Percentiles rank a stretch among this genome's conserved stretches.
Conservation (phyloP, 352 stramenopile species). For the Labyrinthula sp. region DNA sequence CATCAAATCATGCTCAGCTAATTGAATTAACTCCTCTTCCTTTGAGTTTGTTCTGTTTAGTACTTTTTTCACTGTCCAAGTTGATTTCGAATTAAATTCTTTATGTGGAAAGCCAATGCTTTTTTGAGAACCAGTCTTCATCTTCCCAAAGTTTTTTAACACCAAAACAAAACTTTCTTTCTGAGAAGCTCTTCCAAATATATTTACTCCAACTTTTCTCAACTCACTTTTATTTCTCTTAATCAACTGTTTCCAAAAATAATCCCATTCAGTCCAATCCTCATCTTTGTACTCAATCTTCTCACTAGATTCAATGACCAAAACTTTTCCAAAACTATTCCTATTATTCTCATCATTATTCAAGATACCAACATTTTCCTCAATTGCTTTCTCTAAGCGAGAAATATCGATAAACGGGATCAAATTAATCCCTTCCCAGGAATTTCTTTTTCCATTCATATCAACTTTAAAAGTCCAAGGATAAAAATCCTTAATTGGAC, state of each 20-base stretch:
- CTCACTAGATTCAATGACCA: too few species aligned
- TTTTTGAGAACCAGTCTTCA: too few species aligned
- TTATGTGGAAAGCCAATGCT: too few species aligned
- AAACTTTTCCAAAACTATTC: conserved; percentile 55
- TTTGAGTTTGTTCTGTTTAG: too few species aligned
- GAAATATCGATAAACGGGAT: conserved; percentile 90
- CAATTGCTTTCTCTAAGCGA: conserved; percentile 67
- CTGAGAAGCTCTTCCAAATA: conserved; percentile 37
- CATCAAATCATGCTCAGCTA: too few species aligned
- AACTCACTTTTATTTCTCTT: conserved; percentile 7
- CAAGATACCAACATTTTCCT: conserved; percentile 58
- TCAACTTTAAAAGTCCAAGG: conserved; percentile 54
- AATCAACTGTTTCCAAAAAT: conserved; percentile 2
- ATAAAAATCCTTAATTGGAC: conserved; percentile 87
- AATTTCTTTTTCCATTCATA: conserved; percentile 81
- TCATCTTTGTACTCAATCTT: conserved; percentile 57
- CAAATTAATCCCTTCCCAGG: conserved; percentile 96
- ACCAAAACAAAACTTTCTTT: conserved; percentile 49
- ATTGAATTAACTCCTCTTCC: too few species aligned
- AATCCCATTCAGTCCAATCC: not conserved
- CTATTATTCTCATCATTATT: conserved; percentile 59
- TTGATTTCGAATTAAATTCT: too few species aligned
- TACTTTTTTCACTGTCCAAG: too few species aligned
- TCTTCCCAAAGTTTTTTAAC: too few species aligned
- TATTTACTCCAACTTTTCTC: conserved; percentile 6